phyloP scores from a whole-genome alignment of 345 rosid genomes.

The Salix purpurea region DNA sequence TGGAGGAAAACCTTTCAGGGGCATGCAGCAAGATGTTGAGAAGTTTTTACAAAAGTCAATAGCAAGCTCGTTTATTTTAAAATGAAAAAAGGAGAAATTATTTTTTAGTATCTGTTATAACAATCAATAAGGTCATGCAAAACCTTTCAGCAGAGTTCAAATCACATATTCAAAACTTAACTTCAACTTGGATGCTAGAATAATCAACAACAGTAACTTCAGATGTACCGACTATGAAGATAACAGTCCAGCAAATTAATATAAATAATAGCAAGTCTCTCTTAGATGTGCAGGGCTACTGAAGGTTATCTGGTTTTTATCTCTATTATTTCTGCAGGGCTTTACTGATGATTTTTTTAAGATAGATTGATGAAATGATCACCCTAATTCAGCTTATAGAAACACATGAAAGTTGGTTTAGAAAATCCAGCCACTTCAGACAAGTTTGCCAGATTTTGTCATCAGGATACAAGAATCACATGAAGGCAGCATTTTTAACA shows the following conservation, averaged over 20 bases:
- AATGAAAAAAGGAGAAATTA: not conserved
- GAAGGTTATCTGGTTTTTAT: not conserved
- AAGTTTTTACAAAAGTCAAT: not conserved
- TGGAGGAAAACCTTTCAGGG: not conserved
- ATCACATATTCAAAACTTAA: not conserved
- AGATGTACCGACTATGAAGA: not conserved
- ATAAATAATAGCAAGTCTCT: not conserved
- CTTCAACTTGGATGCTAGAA: not conserved
- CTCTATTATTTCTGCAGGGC: not conserved
- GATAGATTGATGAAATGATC: not conserved
- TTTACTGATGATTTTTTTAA: too few species aligned
- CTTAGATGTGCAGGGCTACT: not conserved
- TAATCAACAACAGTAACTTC: not conserved
- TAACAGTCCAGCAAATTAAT: too few species aligned
- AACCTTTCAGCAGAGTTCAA: not conserved
- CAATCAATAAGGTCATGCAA: not conserved
- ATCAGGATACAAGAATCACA: constrained; percentile 83
- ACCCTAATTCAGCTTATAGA: not conserved
- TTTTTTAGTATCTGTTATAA: not conserved
- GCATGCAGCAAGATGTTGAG: not conserved
- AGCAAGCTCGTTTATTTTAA: not conserved
- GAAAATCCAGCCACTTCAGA: not conserved
- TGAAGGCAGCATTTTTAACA: constrained; percentile 65
- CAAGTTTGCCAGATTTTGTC: constrained; percentile 1
- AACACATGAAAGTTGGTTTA: not conserved